Base-by-base conservation (phyloP, 768 basidiomycete species). In the Saitozyma podzolica region DNA sequence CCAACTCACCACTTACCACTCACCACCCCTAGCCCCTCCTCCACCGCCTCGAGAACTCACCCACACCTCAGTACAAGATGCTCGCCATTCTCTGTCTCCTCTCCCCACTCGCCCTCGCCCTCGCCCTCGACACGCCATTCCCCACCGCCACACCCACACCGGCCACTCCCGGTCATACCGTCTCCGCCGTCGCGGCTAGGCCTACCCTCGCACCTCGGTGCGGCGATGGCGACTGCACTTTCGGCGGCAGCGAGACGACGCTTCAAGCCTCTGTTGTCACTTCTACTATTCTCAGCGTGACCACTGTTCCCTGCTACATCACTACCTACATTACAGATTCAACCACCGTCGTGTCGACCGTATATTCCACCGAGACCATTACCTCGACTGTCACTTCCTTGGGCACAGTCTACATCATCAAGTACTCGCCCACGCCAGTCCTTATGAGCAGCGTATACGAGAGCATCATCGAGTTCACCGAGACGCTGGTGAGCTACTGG, bases 331-430 rank as follows among this genome's bases (percentile, higher is more conserved):
- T 74, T 50, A 74, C 70, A 9, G 43, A 74, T 37, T 64, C 61
- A 8, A 40, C 56, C 13, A 74, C 72, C 9, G 55, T 59, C 49
- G 65, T 65, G 7, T 53, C 54, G 43, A 74, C 73, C 9, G 49
- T 72, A 11, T 74, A 74, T 60, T 69, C 66, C 20, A 72, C 73
- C 50, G 63, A 72, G 17, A 74, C 67, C 40, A 56, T 72, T 48
- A 74, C 73, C 9, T 65, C 63, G 40, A 74, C 73, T 11, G 47
- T 66, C 20, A 74, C 70, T 13, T 55, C 65, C 41, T 61, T 66
- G 48, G 73, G 73, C 39, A 72, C 67, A 19, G 70, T 74, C 19
- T 72, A 62, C 49, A 65, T 74, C 43, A 60, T 71, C 17, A 50
- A 67, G 54, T 72, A 69, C 43, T 53, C 54, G 11, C 73, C 73